Base-by-base conservation (phyloP, 345 rosid genomes). In the Garcia nutans region DNA sequence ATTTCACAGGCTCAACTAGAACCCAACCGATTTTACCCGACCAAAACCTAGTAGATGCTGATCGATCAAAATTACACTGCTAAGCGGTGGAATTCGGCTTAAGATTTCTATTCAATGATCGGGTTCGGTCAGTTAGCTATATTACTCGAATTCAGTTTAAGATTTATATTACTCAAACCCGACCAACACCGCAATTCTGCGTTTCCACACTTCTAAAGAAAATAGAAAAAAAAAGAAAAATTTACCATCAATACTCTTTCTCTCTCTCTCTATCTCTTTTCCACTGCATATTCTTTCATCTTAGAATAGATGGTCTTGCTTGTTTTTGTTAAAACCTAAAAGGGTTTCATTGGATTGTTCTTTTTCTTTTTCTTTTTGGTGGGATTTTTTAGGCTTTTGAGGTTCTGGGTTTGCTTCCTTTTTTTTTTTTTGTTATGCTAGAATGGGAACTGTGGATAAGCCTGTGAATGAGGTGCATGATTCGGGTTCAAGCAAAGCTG, bases 371-470 rank as follows among this genome's bases (percentile, higher is more conserved):
- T 73, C 17, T 31, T 37, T 76, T 50, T 72, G 12, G 31, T 8
- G 68, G 28, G 31, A 52, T 33, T 2, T 65, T 61, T 50, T 2
- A 13, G 5, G 41, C 55, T 10, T 65, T 68, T 19, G 44, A 9
- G 45, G 11, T 78, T 65, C 45, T 75, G 76, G 79, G 74, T 37
- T n/a, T 24, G 41, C 41, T 62, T n/a, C n/a, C n/a, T n/a, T n/a
- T n/a, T n/a, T 54, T 3, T 58, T 11, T 66, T 47, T 75, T 58
- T 70, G 33, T 42, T 44, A 74, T 61, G 60, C 22, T 55, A 64
- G 42, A 62, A 85, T 85, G 85, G 75, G 67, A 69, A 74, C 75
- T 26, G 58, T 56, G 74, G 79, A 78, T 81, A 81, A 79, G 79
- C 63, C 65, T 74, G 65, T 75, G 63, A 16, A 42, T 57, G 74